Base-by-base conservation (phyloP, 2,329 filamentous ascomycete genomes). In the Scytalidium sp. region DNA sequence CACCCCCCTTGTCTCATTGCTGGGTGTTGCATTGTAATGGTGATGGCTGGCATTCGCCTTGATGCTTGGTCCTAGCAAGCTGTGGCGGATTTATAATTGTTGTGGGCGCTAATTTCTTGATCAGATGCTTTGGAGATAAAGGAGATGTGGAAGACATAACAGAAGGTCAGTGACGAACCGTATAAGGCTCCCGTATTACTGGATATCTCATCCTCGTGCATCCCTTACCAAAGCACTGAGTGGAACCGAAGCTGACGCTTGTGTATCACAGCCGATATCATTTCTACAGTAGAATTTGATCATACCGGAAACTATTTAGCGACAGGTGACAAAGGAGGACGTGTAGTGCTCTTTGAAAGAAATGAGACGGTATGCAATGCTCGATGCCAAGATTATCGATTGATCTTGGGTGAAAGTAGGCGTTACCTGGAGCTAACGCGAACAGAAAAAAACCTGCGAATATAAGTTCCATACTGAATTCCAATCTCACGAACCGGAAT, bases 391-490 rank as follows among this genome's bases (percentile, higher is more conserved):
- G 32, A 36, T n/a, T 9, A 36, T n/a, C 13, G 7, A n/a, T 36
- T 15, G 32, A 36, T 36, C 7, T 36, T 7, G 7, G n/a, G n/a
- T n/a, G n/a, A n/a, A n/a, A n/a, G n/a, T n/a, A n/a, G n/a, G n/a
- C n/a, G 27, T 40, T 41, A 23, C 32, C 42, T 19, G 19, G 36
- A 48, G 52, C 71, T 75, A 62, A 76, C 61, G 43, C 46, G 32
- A 41, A 44, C 66, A 97, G 92, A 97, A 99, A 85, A 99, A 97
- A 84, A 97, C 94, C 45, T 99, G 94, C 83, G 94, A 99, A 73
- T 99, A 99, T 81, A 99, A 97, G 72, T 99, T 99, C 71, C 94
- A 99, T 72, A 99, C 94, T 70, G 94, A 99, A 69, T 99, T 99
- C 65, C 94, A 99, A 76, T 99, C 94, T 63, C 94, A 99, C 75